These are phyloP conservation scores for Hortiboletus campestris DNA, from an alignment of 768 basidiomycete genomes.

Conservation along the genomic window DNA sequence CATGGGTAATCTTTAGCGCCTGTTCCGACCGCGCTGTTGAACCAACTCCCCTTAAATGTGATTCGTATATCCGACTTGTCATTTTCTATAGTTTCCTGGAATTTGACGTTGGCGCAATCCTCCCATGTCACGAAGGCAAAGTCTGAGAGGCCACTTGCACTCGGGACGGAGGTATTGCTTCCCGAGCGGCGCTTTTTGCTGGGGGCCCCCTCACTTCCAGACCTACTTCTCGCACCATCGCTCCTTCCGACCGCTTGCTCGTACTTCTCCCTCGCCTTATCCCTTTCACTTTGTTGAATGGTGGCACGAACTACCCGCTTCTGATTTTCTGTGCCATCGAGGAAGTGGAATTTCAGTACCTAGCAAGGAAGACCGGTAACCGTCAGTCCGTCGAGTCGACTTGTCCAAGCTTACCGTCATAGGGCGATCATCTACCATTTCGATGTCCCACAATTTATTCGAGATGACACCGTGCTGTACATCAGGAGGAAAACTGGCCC, in stretches of 20 bases:
- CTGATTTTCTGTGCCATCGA: background rate
- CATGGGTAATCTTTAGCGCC: fast-evolving
- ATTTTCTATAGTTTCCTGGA: background rate
- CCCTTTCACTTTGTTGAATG: background rate
- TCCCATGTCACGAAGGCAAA: background rate
- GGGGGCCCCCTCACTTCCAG: too few relatives aligned
- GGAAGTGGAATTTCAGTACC: background rate
- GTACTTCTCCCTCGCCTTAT: background rate
- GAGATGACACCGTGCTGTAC: background rate
- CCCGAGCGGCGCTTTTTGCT: too few relatives aligned
- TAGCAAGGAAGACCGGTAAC: background rate
- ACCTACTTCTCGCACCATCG: too few relatives aligned
- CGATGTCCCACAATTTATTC: background rate
- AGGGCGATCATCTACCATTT: background rate
- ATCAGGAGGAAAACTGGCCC: background rate
- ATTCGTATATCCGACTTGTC: background rate
- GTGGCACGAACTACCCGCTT: background rate
- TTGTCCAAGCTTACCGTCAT: background rate
- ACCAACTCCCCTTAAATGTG: background rate
- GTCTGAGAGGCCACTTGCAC: too few relatives aligned
- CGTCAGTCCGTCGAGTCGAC: background rate
- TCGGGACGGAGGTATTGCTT: too few relatives aligned
- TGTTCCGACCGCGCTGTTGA: background rate
- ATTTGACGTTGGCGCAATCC: background rate
- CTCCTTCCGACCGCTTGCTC: too few relatives aligned